Evolutionary conservation across 2,329 filamentous ascomycete genomes (phyloP).

Genomic region (Cladosporium sp.): DNA sequence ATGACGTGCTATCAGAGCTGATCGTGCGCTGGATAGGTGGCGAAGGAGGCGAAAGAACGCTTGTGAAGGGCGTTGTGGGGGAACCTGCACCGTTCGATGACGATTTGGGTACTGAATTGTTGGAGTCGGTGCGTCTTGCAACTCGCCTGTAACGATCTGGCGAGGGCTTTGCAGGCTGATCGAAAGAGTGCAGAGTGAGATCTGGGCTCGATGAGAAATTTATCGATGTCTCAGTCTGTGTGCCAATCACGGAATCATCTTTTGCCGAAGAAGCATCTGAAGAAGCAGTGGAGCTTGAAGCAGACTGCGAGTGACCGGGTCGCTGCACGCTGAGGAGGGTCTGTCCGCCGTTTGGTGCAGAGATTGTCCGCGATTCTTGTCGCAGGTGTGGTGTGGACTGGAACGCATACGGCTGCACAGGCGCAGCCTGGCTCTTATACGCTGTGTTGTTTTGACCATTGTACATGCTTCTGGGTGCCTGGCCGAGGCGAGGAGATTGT

Average conservation of each 20-base stretch:
- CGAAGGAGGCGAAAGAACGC: slow-evolving; percentile 45
- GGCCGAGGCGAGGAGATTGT: slow-evolving; percentile 35
- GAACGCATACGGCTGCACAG: slow-evolving; percentile 49
- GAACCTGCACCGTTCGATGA: slow-evolving; percentile 37
- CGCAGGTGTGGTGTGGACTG: slow-evolving; percentile 52
- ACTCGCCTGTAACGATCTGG: slow-evolving; percentile 78
- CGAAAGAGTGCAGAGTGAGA: slow-evolving; percentile 51
- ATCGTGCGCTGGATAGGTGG: slow-evolving; percentile 23
- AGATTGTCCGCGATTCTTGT: slow-evolving; percentile 53
- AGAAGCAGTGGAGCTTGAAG: slow-evolving; percentile 44
- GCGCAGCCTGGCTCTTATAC: slow-evolving; percentile 41
- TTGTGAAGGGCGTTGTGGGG: slow-evolving; percentile 52
- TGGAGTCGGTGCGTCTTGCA: slow-evolving; percentile 45
- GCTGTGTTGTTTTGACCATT: slow-evolving; percentile 37
- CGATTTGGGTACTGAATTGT: slow-evolving; percentile 31
- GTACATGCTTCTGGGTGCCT: slow-evolving; percentile 41
- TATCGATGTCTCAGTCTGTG: slow-evolving; percentile 35
- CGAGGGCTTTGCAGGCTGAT: slow-evolving; percentile 61
- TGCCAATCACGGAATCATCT: slow-evolving; percentile 32
- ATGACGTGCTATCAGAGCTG: slow-evolving; percentile 67
- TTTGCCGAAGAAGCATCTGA: slow-evolving; percentile 40
- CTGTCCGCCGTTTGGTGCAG: slow-evolving; percentile 45
- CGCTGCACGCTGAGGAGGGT: slow-evolving; percentile 13
- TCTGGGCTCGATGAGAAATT: slow-evolving; percentile 51
- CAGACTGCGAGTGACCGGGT: slow-evolving; percentile 29